Conservation (phyloP, 768 basidiomycete genomes). For the Phlegmacium glaucopus region DNA sequence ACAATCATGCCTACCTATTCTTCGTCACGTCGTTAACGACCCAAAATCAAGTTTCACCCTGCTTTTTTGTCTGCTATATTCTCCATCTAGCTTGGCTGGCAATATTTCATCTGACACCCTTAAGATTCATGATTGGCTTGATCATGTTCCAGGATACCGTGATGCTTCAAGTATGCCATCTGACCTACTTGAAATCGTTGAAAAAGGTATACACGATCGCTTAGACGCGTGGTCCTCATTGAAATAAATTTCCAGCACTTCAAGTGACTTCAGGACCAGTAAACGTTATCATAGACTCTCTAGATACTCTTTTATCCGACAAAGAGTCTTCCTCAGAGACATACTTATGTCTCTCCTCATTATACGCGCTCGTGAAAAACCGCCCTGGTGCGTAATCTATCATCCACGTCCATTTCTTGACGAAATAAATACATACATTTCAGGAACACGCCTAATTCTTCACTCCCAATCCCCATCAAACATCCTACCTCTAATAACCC, state of each 20-base stretch:
- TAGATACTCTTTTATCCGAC: slow-evolving; percentile 63
- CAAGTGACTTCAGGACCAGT: slow-evolving; percentile 45
- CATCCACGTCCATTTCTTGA: neutral
- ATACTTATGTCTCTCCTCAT: slow-evolving; percentile 46
- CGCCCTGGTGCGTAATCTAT: slow-evolving; percentile 45
- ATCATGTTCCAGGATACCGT: slow-evolving; percentile 20
- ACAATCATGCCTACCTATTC: slow-evolving; percentile 54
- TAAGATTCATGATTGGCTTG: slow-evolving; percentile 31
- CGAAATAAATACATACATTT: no score
- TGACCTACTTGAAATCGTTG: slow-evolving; percentile 39
- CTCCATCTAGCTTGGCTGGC: slow-evolving; percentile 39
- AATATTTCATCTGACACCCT: slow-evolving; percentile 25
- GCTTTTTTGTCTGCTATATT: slow-evolving; percentile 59
- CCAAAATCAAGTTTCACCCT: slow-evolving; percentile 15
- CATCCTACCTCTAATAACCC: slow-evolving; percentile 52
- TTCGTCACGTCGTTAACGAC: slow-evolving; percentile 41
- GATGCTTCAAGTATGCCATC: slow-evolving; percentile 22
- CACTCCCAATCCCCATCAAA: slow-evolving; percentile 50
- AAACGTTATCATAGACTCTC: slow-evolving; percentile 67
- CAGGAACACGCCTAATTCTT: slow-evolving; percentile 48
- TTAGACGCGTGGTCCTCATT: neutral
- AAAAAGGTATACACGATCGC: slow-evolving; percentile 31
- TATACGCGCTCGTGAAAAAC: slow-evolving; percentile 41
- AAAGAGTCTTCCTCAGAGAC: slow-evolving; percentile 50
- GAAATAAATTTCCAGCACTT: slow-evolving; percentile 10